phyloP scores from a whole-genome alignment of 345 rosid genomes.

The Sapria himalayana region DNA sequence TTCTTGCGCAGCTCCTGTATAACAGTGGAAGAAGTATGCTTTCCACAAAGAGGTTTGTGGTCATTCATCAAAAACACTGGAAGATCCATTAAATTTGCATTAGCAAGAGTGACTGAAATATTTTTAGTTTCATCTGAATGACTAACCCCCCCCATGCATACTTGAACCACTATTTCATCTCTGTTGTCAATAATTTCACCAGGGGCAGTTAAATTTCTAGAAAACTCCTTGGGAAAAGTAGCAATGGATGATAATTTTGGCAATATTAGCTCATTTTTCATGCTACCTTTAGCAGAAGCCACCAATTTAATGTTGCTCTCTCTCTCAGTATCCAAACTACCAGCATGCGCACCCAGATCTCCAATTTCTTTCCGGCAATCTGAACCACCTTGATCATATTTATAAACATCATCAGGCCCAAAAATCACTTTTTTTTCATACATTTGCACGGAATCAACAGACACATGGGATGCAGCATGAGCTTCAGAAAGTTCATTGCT shows the following conservation, averaged over 20 bases:
- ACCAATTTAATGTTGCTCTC: too few relatives aligned
- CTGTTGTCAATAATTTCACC: constrained; percentile 13
- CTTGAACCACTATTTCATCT: constrained; percentile 11
- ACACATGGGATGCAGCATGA: constrained; percentile 6
- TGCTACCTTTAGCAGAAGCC: constrained; percentile 9
- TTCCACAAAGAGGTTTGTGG: too few relatives aligned
- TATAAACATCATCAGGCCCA: constrained; percentile 9
- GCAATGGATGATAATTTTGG: constrained; percentile 16
- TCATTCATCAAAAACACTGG: constrained; percentile 14
- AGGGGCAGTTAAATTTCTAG: constrained; percentile 7
- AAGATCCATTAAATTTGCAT: constrained; percentile 10
- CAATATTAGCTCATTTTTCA: constrained; percentile 13
- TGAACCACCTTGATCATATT: constrained; percentile 8
- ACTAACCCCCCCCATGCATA: constrained; percentile 5
- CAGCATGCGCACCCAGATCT: constrained; percentile 14
- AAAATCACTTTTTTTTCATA: constrained; percentile 7
- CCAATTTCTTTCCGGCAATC: constrained; percentile 11
- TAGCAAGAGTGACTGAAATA: constrained; percentile 5
- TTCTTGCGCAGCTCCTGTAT: constrained; percentile 10
- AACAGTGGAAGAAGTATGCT: too few relatives aligned
- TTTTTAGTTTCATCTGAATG: constrained; percentile 11
- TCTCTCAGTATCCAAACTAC: constrained; percentile 9
- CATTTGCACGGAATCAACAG: constrained; percentile 10
- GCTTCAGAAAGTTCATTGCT: constrained; percentile 8
- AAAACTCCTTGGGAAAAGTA: constrained; percentile 9